These are phyloP conservation scores for Marasmius tenuissimus DNA, from an alignment of 1,284 basidiomycete species.

Conservation along the genomic window DNA sequence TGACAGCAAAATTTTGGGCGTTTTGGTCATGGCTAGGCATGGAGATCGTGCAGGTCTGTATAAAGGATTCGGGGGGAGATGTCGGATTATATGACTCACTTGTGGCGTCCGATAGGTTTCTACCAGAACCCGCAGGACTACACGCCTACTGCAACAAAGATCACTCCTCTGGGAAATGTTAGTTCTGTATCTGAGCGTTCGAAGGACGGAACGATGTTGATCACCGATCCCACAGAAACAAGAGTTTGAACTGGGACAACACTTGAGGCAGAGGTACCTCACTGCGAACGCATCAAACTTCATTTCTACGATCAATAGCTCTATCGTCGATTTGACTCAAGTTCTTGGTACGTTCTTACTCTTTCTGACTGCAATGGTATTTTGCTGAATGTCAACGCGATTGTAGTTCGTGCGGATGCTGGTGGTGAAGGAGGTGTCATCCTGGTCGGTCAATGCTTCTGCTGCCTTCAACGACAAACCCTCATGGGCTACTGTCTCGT, in stretches of 20 bases:
- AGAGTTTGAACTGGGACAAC: slow-evolving; percentile 66
- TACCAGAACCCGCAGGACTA: slow-evolving; percentile 71
- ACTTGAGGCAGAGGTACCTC: slow-evolving; percentile 65
- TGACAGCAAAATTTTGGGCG: slow-evolving; percentile 41
- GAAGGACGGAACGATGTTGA: neutral
- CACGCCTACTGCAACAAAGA: slow-evolving; percentile 58
- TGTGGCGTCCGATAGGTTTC: slow-evolving; percentile 38
- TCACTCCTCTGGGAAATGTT: slow-evolving; percentile 82
- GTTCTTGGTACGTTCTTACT: slow-evolving; percentile 17
- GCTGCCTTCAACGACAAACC: neutral
- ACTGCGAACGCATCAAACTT: slow-evolving; percentile 51
- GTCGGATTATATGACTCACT: neutral
- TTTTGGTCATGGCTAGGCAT: slow-evolving; percentile 62
- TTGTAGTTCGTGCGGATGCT: slow-evolving; percentile 63
- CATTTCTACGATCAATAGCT: slow-evolving; percentile 58
- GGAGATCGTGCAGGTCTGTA: slow-evolving; percentile 51
- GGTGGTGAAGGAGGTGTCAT: slow-evolving; percentile 79
- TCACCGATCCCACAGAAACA: slow-evolving; percentile 43
- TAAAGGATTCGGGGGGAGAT: neutral
- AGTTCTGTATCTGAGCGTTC: slow-evolving; percentile 11
- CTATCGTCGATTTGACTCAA: slow-evolving; percentile 54
- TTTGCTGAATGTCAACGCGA: slow-evolving; percentile 18
- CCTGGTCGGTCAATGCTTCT: slow-evolving; percentile 36
- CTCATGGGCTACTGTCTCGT: neutral
- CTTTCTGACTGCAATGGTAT: neutral